phyloP scores from a whole-genome alignment of 2,329 filamentous ascomycete species.

The Aspergillus oerlinghausenensis region DNA sequence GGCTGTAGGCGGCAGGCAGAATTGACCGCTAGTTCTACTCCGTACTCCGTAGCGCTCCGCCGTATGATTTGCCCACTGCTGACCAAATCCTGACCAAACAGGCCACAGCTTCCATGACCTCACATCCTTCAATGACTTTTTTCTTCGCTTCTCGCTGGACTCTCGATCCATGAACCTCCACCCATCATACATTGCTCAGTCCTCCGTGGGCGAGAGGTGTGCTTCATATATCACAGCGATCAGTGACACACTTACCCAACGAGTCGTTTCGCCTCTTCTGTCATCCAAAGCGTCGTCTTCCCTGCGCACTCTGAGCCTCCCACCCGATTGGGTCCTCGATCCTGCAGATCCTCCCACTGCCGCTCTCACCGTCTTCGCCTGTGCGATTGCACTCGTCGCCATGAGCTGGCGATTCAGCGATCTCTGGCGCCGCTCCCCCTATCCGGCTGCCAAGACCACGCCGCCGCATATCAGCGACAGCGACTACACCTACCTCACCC shows the following conservation, averaged over 20 bases:
- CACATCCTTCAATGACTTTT: constrained; percentile 3
- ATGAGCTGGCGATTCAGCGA: constrained; percentile 35
- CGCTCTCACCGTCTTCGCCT: constrained; percentile 23
- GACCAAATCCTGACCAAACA: too few relatives aligned
- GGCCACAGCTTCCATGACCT: constrained; percentile 12
- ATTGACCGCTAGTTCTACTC: too few relatives aligned
- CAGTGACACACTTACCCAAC: constrained; percentile 29
- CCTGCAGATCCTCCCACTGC: constrained; percentile 16
- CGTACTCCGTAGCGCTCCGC: too few relatives aligned
- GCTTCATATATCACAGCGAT: constrained; percentile 36
- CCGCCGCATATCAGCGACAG: constrained; percentile 34
- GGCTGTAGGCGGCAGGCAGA: too few relatives aligned
- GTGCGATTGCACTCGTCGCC: constrained; percentile 25
- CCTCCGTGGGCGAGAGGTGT: constrained; percentile 39
- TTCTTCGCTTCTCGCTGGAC: constrained; percentile 1
- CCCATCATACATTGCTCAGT: constrained; percentile 33
- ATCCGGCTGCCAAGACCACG: constrained; percentile 15
- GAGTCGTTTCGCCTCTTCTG: constrained; percentile 22
- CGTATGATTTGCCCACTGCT: too few relatives aligned
- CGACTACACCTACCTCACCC: constrained; percentile 38
- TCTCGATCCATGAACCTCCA: constrained; percentile 36
- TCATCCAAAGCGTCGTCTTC: constrained; percentile 19
- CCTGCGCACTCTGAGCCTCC: constrained; percentile 20
- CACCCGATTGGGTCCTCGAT: constrained; percentile 11
- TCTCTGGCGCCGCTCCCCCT: constrained; percentile 31